Evolutionary conservation across 75 land plant genomes (phyloP).

Genomic region (Sequoia sempervirens): DNA sequence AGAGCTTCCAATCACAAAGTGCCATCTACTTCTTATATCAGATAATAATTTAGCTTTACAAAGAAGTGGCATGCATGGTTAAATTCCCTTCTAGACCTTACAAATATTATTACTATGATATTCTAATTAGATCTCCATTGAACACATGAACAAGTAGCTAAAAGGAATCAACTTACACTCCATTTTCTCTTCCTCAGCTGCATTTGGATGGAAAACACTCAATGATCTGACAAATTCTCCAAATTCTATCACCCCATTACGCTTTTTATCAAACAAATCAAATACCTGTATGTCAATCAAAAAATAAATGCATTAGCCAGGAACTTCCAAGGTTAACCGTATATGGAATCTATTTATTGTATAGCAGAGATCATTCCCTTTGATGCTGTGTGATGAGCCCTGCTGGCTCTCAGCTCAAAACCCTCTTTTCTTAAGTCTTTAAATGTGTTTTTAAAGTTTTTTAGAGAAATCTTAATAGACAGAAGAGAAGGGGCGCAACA

Average conservation of each 20-base stretch:
- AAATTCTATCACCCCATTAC: conserved; percentile 63
- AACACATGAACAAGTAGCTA: neutral
- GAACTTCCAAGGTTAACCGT: neutral
- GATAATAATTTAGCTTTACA: neutral
- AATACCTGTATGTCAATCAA: conserved; percentile 45
- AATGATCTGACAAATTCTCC: conserved; percentile 56
- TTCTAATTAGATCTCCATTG: neutral
- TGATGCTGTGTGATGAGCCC: neutral
- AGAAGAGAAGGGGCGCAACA: too few species aligned
- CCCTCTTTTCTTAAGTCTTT: too few species aligned
- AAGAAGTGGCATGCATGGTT: neutral
- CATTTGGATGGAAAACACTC: conserved; percentile 58
- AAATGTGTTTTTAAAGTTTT: too few species aligned
- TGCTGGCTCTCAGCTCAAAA: too few species aligned
- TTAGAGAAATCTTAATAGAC: too few species aligned
- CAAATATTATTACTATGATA: neutral
- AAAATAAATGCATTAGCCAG: neutral
- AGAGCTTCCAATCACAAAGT: neutral
- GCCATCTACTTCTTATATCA: neutral
- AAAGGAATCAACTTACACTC: conserved; percentile 28
- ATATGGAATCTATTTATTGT: neutral
- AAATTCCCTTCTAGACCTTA: neutral
- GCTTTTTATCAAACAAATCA: conserved; percentile 48
- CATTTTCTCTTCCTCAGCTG: conserved; percentile 45
- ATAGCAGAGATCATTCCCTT: neutral